A percentile compares a stretch with the other conserved stretches of the same genome.
Conservation (phyloP, 106 monocot species). For the Dendrobium nobile region DNA sequence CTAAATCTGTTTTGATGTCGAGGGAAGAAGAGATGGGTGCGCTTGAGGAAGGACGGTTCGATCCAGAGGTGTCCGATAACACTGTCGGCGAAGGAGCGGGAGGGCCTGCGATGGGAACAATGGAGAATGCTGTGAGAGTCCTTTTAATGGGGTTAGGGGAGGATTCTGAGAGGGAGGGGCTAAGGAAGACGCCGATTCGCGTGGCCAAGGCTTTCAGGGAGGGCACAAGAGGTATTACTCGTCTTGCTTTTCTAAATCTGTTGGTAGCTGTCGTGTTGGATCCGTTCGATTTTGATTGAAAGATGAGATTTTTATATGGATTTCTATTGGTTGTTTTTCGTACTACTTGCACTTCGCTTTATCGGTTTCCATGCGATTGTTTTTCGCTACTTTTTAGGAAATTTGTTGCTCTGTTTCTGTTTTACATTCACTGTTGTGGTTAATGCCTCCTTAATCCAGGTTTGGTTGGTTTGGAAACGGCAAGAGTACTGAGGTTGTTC, state of each 20-base stretch:
- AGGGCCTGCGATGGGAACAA: constrained; percentile 4
- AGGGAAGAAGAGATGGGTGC: constrained; percentile 15
- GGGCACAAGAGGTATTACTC: constrained; percentile 41
- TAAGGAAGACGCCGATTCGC: constrained; percentile 54
- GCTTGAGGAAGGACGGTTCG: constrained; percentile 13
- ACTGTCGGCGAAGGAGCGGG: constrained; percentile 7
- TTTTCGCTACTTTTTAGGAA: too few relatives aligned
- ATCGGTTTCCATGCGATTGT: too few relatives aligned
- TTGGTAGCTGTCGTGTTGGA: background rate
- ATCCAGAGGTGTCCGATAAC: background rate
- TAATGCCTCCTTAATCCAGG: background rate
- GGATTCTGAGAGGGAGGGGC: constrained; percentile 43
- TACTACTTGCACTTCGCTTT: too few relatives aligned
- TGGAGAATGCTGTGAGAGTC: constrained; percentile 51
- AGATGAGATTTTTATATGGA: background rate
- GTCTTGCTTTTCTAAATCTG: background rate
- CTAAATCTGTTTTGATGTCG: background rate
- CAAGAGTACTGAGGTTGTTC: too few relatives aligned
- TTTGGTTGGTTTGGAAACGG: too few relatives aligned
- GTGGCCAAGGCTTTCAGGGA: constrained; percentile 59
- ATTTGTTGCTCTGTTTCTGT: too few relatives aligned
- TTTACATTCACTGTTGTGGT: too few relatives aligned
- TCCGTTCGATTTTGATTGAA: background rate
- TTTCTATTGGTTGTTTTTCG: background rate
- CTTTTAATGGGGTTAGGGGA: constrained; percentile 46